Percentiles rank a stretch among this genome's conserved stretches.
Evolutionary conservation across 495 filamentous ascomycete genomes (phyloP).

Genomic region (Penicillium longicatenatum): DNA sequence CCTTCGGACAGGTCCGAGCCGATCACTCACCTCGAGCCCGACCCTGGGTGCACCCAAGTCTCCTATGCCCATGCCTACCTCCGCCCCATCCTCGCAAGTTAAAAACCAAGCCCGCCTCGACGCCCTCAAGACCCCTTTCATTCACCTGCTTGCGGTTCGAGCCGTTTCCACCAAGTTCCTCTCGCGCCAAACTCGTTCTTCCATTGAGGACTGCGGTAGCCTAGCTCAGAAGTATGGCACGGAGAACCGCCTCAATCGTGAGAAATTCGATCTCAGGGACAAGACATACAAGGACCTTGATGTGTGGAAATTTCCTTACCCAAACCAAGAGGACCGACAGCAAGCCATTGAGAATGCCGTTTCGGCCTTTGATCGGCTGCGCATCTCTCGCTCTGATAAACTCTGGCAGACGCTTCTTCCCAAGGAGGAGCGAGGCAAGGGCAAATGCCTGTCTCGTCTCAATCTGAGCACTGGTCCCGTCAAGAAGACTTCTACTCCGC

Average conservation of each 20-base stretch:
- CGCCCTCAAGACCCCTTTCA: slow-evolving; percentile 58
- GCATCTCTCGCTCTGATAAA: slow-evolving; percentile 69
- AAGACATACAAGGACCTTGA: slow-evolving; percentile 80
- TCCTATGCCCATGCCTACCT: slow-evolving; percentile 43
- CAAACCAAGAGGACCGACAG: slow-evolving; percentile 65
- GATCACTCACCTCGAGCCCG: slow-evolving; percentile 67
- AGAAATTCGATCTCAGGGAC: slow-evolving; percentile 70
- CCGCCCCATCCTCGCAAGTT: slow-evolving; percentile 54
- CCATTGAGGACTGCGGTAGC: slow-evolving; percentile 57
- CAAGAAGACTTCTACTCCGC: slow-evolving; percentile 54
- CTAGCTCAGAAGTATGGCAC: slow-evolving; percentile 57
- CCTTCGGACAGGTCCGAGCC: slow-evolving; percentile 46
- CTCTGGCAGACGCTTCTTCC: slow-evolving; percentile 81
- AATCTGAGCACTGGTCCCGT: slow-evolving; percentile 59
- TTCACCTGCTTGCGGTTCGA: slow-evolving; percentile 70
- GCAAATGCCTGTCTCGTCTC: slow-evolving; percentile 76
- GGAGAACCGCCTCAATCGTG: slow-evolving; percentile 59
- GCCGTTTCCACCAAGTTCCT: slow-evolving; percentile 61
- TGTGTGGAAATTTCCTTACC: slow-evolving; percentile 75
- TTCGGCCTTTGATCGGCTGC: slow-evolving; percentile 74
- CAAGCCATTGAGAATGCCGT: slow-evolving; percentile 84
- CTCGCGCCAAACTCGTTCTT: slow-evolving; percentile 54
- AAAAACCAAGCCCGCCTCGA: slow-evolving; percentile 54
- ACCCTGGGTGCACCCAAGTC: slow-evolving; percentile 54
- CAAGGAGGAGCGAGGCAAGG: slow-evolving; percentile 74